Base-by-base conservation (phyloP, 2,329 filamentous ascomycete species). In the Ceratocystis colombiana region DNA sequence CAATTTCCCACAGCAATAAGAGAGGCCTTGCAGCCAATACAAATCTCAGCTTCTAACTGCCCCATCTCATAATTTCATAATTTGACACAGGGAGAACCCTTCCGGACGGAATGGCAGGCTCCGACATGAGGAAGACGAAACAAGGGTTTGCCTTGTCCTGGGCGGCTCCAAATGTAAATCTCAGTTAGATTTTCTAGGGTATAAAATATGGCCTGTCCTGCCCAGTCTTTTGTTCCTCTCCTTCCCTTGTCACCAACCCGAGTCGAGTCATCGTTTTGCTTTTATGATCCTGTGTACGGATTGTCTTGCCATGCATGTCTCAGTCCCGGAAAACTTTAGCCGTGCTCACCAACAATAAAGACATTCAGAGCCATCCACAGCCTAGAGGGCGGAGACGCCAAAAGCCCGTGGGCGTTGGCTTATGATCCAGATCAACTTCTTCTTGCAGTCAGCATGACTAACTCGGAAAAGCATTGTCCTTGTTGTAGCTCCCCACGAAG, bases 391-490 rank as follows among this genome's bases (percentile, higher is more conserved):
- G 25, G 25, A 57, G 22, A 57, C 25, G 53, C 25, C 53, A 33
- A 6, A 33, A 33, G 6, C 30, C 6, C 30, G 6, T 33, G 5
- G 30, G 6, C 30, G 30, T 57, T n/a, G 17, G 22, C 17, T 15
- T 15, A 57, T 57, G 50, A 30, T 57, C 4, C 17, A 57, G 22
- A 33, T 33, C 30, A 57, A 57, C 50, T 7, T 28, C 22, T 50
- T 50, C 30, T 28, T 7, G 20, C 30, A 30, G 50, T 20, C 50
- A 57, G 25, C 25, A 57, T 57, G 25, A 33, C 30, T 33, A 33
- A 28, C 53, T 33, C 53, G 53, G 53, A 57, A 57, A 15, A 57
- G 53, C 25, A 30, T 57, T 57, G 53, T 57, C 53, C 30, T 57
- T 57, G 22, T 57, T 15, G 22, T 57, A 25, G 50, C 22, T 28